Percentiles rank a stretch among this genome's conserved stretches.
These are phyloP conservation scores for Brachypodium distachyon DNA, from an alignment of 202 grass and related monocot genomes.

Conservation along the genomic window DNA sequence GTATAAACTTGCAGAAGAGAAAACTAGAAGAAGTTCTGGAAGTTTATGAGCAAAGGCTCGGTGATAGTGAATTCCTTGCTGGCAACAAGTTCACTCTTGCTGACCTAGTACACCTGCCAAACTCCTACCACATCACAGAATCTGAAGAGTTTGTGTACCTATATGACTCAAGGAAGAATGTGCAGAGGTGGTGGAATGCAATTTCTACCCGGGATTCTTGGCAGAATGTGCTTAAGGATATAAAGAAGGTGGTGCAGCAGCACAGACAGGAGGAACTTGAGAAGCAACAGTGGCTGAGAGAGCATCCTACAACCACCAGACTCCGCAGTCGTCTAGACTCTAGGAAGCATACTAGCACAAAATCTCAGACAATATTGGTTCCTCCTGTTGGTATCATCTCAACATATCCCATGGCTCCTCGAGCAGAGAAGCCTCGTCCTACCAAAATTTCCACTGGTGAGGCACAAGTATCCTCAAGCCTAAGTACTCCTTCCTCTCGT, in stretches of 20 bases:
- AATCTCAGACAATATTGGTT: slow-evolving; percentile 28
- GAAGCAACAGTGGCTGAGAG: slow-evolving; percentile 10
- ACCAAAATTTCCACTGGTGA: neutral
- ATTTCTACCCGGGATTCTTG: slow-evolving; percentile 54
- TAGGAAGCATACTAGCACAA: neutral
- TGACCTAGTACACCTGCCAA: slow-evolving; percentile 81
- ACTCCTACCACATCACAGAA: slow-evolving; percentile 54
- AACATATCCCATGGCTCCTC: neutral
- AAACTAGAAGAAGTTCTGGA: slow-evolving; percentile 67
- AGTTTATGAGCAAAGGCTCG: slow-evolving; percentile 82
- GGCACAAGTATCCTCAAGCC: neutral
- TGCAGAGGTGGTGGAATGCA: slow-evolving; percentile 77
- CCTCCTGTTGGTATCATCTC: neutral
- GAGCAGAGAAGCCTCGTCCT: neutral
- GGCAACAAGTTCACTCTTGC: slow-evolving; percentile 85
- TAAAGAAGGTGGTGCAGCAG: slow-evolving; percentile 18
- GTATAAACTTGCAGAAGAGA: slow-evolving; percentile 35
- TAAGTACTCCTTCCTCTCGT: neutral
- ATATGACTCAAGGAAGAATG: slow-evolving; percentile 75
- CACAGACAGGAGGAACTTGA: slow-evolving; percentile 10
- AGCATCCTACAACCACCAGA: neutral
- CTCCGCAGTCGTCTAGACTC: slow-evolving; percentile 1
- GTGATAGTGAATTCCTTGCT: slow-evolving; percentile 61
- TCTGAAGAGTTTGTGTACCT: slow-evolving; percentile 53
- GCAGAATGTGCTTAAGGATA: slow-evolving; percentile 39